Evolutionary conservation across 1,284 basidiomycete genomes (phyloP).

Genomic region (Cutaneotrichosporon sp.): DNA sequence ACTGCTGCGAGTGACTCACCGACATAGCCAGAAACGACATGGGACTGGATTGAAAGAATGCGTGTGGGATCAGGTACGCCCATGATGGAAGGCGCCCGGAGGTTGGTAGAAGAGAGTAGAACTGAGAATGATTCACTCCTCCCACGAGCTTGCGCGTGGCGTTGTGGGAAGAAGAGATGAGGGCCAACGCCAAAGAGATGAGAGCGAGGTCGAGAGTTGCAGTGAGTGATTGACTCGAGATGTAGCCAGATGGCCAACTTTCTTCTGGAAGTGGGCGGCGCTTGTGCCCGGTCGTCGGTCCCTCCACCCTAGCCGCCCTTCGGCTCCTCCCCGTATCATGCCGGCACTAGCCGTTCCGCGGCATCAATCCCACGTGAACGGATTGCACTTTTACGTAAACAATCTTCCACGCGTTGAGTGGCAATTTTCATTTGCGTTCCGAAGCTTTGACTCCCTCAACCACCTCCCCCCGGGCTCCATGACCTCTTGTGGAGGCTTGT

Average conservation of each 20-base stretch:
- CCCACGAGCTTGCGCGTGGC: background rate
- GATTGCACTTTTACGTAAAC: no score
- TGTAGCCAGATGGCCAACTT: background rate
- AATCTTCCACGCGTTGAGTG: no score
- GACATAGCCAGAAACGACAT: constrained; percentile 95
- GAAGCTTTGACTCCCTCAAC: no score
- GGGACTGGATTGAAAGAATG: constrained; percentile 74
- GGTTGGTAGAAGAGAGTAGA: background rate
- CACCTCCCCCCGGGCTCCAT: no score
- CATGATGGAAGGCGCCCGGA: background rate
- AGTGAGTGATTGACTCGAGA: background rate
- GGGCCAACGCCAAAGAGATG: background rate
- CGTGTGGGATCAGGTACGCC: constrained; percentile 34
- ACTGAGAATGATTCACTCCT: background rate
- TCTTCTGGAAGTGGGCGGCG: no score
- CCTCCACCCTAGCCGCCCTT: no score
- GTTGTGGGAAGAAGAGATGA: background rate
- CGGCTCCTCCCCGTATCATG: no score
- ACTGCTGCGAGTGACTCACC: constrained; percentile 58
- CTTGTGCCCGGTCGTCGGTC: no score
- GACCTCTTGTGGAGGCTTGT: no score
- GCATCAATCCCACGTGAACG: no score
- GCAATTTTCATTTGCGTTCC: no score
- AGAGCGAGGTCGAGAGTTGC: background rate
- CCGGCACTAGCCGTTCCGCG: no score